Evolutionary conservation across 1,139 yeast species (phyloP).

Genomic region (Candida sp.): DNA sequence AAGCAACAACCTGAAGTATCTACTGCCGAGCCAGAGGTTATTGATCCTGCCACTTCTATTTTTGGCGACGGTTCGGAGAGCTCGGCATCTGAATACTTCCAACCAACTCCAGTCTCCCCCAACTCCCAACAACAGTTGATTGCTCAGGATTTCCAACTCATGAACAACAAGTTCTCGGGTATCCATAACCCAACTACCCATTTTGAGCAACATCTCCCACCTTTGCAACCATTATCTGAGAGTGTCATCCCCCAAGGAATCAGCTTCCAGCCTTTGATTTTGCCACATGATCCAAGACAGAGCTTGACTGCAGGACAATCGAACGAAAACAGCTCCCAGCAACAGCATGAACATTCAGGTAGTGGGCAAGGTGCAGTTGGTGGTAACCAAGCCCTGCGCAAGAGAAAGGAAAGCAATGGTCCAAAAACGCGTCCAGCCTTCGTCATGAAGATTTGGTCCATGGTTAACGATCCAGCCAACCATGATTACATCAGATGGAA

Average conservation of each 20-base stretch:
- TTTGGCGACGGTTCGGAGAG: not conserved
- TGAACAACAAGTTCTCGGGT: slow-evolving; percentile 5
- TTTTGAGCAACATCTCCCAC: slow-evolving; percentile 26
- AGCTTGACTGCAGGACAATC: slow-evolving; percentile 15
- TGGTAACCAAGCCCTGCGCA: slow-evolving; percentile 17
- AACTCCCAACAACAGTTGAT: slow-evolving; percentile 7
- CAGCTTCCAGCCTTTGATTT: slow-evolving; percentile 13
- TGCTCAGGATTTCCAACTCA: slow-evolving; percentile 13
- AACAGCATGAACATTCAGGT: not conserved
- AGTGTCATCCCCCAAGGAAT: slow-evolving; percentile 32
- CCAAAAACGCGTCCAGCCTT: slow-evolving; percentile 75
- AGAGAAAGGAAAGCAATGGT: slow-evolving; percentile 33
- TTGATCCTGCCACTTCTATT: not conserved
- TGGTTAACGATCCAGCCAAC: slow-evolving; percentile 86
- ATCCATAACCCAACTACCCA: slow-evolving; percentile 5
- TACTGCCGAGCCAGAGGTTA: not conserved
- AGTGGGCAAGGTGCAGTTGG: not conserved
- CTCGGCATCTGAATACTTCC: slow-evolving; percentile 4
- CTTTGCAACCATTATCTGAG: slow-evolving; percentile 40
- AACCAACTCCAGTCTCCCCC: slow-evolving; percentile 10
- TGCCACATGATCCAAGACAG: slow-evolving; percentile 10
- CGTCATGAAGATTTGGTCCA: slow-evolving; percentile 91
- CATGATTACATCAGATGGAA: slow-evolving; percentile 80
- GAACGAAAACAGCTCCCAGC: slow-evolving; percentile 4
- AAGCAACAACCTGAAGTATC: slow-evolving; percentile 1